Conservation (phyloP, 2,329 filamentous ascomycete species). For the Fulvia fulva region DNA sequence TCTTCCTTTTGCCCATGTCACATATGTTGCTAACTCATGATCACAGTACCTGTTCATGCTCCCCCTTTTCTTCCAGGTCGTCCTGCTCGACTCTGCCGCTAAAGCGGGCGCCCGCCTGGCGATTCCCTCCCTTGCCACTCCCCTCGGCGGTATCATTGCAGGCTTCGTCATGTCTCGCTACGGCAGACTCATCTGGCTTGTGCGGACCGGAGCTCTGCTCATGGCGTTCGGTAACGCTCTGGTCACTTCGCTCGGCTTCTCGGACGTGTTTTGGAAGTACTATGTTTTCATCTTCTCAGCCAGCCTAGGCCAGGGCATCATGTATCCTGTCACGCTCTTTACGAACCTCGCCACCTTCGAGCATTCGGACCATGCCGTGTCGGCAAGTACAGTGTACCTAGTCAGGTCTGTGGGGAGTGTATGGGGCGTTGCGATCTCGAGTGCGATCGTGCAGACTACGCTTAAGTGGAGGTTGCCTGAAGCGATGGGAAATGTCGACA, state of each 20-base stretch:
- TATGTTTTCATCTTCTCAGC: conserved; percentile 44
- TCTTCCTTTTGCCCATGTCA: conserved; percentile 7
- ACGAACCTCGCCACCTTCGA: conserved; percentile 61
- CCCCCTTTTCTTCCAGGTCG: conserved; percentile 59
- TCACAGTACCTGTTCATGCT: conserved; percentile 46
- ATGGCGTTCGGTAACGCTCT: conserved; percentile 45
- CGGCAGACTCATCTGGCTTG: conserved; percentile 41
- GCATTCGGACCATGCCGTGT: conserved; percentile 60
- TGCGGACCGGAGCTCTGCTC: conserved; percentile 39
- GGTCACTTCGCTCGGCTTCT: conserved; percentile 39
- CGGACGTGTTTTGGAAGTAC: conserved; percentile 45
- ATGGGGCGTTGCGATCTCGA: conserved; percentile 61
- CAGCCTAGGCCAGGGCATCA: conserved; percentile 46
- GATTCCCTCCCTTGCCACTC: conserved; percentile 45
- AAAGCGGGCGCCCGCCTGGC: conserved; percentile 44
- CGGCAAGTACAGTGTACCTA: conserved; percentile 60
- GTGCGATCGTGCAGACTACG: conserved; percentile 60
- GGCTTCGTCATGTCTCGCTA: conserved; percentile 48
- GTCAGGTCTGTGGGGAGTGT: conserved; percentile 61
- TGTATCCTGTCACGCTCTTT: conserved; percentile 52
- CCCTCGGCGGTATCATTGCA: conserved; percentile 42
- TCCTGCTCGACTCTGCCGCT: conserved; percentile 55
- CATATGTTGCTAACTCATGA: not conserved
- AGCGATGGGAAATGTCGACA: conserved; percentile 52
- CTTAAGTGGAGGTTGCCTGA: conserved; percentile 52